Evolutionary conservation across 345 rosid genomes (phyloP).

Genomic region (Alliaria petiolata): DNA sequence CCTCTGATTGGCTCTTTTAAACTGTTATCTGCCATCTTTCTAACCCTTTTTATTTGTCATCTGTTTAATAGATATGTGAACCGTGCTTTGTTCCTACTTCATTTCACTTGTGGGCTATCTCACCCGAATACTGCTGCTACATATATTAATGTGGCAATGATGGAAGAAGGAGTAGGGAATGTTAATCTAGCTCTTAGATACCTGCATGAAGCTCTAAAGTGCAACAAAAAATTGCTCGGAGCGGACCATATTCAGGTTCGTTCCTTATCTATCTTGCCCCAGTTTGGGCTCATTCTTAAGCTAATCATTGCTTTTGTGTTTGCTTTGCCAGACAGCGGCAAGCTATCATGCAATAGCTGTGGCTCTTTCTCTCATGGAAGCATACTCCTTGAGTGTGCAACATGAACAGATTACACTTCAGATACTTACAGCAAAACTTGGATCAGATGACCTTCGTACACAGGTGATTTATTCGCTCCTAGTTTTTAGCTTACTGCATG

Average conservation of each 20-base stretch:
- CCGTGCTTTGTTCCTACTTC: conserved; percentile 86
- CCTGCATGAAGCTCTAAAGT: conserved; percentile 93
- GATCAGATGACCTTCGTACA: conserved; percentile 85
- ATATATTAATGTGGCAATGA: conserved; percentile 95
- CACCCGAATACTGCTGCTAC: conserved; percentile 99
- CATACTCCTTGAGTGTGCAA: conserved; percentile 86
- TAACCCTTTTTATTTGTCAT: not conserved
- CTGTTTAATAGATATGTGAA: conserved; percentile 69
- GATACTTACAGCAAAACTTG: conserved; percentile 85
- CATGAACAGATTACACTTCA: conserved; percentile 93
- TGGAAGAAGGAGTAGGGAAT: conserved; percentile 98
- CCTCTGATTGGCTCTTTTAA: conserved; percentile 4
- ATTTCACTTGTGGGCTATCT: conserved; percentile 86
- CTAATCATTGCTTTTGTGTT: conserved; percentile 4
- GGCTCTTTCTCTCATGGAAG: conserved; percentile 95
- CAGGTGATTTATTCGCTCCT: conserved; percentile 46
- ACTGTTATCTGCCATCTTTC: conserved; percentile 8
- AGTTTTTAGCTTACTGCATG: not conserved
- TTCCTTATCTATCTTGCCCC: not conserved
- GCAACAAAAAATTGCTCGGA: conserved; percentile 91
- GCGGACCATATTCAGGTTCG: conserved; percentile 93
- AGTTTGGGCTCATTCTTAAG: not conserved
- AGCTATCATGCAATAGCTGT: conserved; percentile 98
- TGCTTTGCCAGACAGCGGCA: conserved; percentile 76
- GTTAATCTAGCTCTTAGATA: conserved; percentile 91